Conservation (phyloP, 306 rosid species). For the Dryas octopetala region DNA sequence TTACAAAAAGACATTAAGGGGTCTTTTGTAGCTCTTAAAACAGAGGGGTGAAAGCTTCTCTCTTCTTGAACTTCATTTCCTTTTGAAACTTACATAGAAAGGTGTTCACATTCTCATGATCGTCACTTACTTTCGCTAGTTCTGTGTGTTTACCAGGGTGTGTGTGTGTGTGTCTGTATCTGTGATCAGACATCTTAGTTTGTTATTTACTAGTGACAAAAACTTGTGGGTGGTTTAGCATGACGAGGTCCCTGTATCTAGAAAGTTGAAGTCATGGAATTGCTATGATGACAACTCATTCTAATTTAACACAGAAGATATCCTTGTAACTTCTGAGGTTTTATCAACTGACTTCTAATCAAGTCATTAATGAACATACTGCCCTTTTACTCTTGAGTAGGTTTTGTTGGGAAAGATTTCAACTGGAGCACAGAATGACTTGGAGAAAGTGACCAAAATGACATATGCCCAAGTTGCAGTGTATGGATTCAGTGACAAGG, state of each 20-base stretch:
- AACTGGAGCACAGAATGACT: conserved; percentile 46
- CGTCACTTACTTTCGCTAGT: background rate
- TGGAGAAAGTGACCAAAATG: conserved; percentile 53
- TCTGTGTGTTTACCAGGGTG: background rate
- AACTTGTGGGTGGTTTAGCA: conserved; percentile 13
- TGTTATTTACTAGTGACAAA: background rate
- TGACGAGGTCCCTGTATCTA: background rate
- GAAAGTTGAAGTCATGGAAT: background rate
- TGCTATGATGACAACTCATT: background rate
- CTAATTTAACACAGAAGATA: background rate
- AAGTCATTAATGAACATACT: background rate
- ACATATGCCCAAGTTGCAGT: conserved; percentile 44
- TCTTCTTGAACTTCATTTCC: background rate
- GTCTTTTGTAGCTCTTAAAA: background rate
- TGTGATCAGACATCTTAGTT: background rate
- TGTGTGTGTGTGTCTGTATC: background rate
- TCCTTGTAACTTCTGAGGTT: background rate
- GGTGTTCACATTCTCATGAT: background rate
- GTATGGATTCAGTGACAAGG: conserved; percentile 43
- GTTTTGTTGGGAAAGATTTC: conserved; percentile 45
- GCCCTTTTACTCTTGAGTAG: conserved; percentile 19
- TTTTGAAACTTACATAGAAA: background rate
- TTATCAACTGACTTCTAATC: background rate
- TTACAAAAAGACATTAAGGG: background rate
- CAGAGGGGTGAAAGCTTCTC: background rate